Percentiles rank a stretch among this genome's conserved stretches.
phyloP scores from a whole-genome alignment of 176 grass and related monocot species.

The Areca catechu region DNA sequence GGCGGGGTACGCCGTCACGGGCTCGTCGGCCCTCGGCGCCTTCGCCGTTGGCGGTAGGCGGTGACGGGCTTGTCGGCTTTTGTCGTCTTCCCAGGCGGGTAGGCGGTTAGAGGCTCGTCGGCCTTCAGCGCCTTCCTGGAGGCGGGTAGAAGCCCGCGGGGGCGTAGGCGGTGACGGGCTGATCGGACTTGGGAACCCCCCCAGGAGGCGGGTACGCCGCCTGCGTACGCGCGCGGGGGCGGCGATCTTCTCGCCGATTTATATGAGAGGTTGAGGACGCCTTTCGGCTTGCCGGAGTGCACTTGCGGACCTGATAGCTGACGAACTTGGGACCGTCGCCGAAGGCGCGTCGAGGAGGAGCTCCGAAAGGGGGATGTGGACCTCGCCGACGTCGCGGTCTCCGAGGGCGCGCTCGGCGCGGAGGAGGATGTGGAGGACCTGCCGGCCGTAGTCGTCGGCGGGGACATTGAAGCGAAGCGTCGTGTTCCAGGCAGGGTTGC shows the following conservation, averaged over 20 bases:
- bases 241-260: constrained; percentile 29
- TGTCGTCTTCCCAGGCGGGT: too few species aligned
- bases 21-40: constrained; percentile 3
- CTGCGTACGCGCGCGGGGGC: too few species aligned
- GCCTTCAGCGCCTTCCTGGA: too few species aligned
- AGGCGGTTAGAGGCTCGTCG: too few species aligned
- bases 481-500: constrained; percentile 60
- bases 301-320: constrained; percentile 50
- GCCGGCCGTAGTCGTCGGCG: constrained; percentile 9
- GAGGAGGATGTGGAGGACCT: constrained; percentile 52
- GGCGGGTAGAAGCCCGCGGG: too few species aligned
- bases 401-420: constrained; percentile 49
- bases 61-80: too few species aligned
- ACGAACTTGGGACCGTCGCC: constrained; percentile 24
- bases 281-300: constrained; percentile 32
- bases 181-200: too few species aligned
- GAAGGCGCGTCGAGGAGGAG: constrained; percentile 15
- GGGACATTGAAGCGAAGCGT: constrained; percentile 43
- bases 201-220: too few species aligned
- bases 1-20: constrained; percentile 26
- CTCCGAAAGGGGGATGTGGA: constrained; percentile 42
- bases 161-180: too few species aligned
- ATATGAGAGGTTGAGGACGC: constrained; percentile 53
- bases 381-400: constrained; percentile 69
- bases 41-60: too few species aligned